Evolutionary conservation across 257 asterid species (phyloP), one percentile per base, ranked within the genome.

Genomic region (Eustoma russellianum): DNA sequence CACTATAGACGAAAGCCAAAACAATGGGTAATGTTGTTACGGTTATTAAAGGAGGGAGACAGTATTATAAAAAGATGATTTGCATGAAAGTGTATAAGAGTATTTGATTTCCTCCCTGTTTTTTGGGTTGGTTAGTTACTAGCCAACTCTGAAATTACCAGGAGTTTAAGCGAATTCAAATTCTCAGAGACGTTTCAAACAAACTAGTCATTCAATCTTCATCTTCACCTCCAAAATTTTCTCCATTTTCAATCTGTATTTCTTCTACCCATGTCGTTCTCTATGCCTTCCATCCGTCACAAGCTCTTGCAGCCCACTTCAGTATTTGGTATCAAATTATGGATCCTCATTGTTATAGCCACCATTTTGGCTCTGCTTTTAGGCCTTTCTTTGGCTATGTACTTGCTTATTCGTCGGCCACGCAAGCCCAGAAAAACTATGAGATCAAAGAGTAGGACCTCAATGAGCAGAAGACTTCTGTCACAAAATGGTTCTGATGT

Each of bases 261-360:
- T 62, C n/a, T 41, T 62, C n/a, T 7, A 52, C 41, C 35, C 30
- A 72, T 78, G 77, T 2, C 64, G 5, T 46, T 58, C 46, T 7
- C 41, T 16, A n/a, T 35, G 5, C 19, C 82, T 12, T 34, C 67
- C 9, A 52, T 78, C 34, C 54, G 17, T 45, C 59, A 56, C 33
- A 60, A 66, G 10, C 74, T 79, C 57, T 62, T 65, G 8, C 38
- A 57, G 43, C 78, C 68, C 49, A 73, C 71, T 51, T 15, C 72
- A 14, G 33, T 75, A 47, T 65, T 72, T 30, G 74, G 79, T 10
- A 16, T 71, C 68, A 72, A 71, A 62, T 40, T 80, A 71, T 77
- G 77, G 79, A 43, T 64, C 66, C 56, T 53, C 48, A 52, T 73
- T 58, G 2, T 58, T 19, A 55, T 71, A 28, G 68, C 66, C 79